Evolutionary conservation across 2,329 filamentous ascomycete species (phyloP), one percentile per base, ranked within the genome.

Genomic region (Furcasterigmium furcatum): DNA sequence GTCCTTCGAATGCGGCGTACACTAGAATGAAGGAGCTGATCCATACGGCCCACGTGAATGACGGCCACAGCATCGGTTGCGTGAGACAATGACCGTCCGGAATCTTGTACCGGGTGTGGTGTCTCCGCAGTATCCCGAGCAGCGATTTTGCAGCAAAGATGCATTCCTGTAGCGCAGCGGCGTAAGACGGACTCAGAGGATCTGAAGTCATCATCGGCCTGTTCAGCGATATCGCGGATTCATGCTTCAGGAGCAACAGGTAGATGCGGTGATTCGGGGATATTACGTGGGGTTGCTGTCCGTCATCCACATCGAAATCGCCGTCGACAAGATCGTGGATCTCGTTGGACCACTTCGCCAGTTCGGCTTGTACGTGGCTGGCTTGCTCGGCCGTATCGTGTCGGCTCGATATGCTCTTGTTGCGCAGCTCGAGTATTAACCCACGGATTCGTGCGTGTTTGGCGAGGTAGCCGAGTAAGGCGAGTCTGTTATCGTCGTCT

Each of bases 331-430:
- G 65, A 14, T 76, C 73, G 41, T 78, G 72, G 5, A 77, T 68
- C 46, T 77, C 71, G 41, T 79, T 79, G 55, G 72, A 73, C 74
- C 74, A 79, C 35, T 73, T 70, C 0, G 70, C 64, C 4, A 79
- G 58, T 22, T 74, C 71, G 0, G 73, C 71, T n/a, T 70, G 70
- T 1, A 78, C 74, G 13, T 67, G 63, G 0, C 67, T 66, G 0
- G 71, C 65, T 43, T 67, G 62, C 14, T 72, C 64, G 2, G 67
- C 61, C 1, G 66, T 68, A 36, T 69, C 67, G 16, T 71, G 66
- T 20, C 70, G 64, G 41, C 72, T 64, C 2, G 67, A 56, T n/a
- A 77, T 66, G 0, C 68, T 73, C 43, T 77, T 79, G 44, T 77
- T 77, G 9, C 75, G 69, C 2, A 79, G 57, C 47, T 79, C 76